Percentiles rank a stretch among this genome's conserved stretches.
phyloP scores from a whole-genome alignment of 2,329 filamentous ascomycete genomes.

The Xylariaceae sp. region DNA sequence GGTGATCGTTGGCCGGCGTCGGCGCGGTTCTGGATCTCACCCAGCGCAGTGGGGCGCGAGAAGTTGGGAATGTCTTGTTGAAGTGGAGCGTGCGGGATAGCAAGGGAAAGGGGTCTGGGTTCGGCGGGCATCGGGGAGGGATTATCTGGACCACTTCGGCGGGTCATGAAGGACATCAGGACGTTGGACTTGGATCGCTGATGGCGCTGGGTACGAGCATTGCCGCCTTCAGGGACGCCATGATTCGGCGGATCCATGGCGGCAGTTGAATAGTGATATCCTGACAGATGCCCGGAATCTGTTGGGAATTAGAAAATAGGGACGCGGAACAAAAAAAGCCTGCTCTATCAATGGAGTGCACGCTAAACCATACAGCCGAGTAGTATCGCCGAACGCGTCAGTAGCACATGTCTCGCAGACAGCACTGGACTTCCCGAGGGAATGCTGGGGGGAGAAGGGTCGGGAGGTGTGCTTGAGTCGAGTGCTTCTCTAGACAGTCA shows the following conservation, averaged over 20 bases:
- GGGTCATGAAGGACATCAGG: conserved; percentile 46
- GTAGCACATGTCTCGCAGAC: conserved; percentile 19
- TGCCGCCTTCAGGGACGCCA: conserved; percentile 16
- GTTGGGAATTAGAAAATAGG: conserved; percentile 11
- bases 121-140: conserved; percentile 31
- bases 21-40: conserved; percentile 52
- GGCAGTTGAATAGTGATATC: neutral
- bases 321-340: conserved; percentile 22
- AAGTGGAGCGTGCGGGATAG: conserved; percentile 22
- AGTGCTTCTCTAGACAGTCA: conserved; percentile 10
- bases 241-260: conserved; percentile 29
- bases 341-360: conserved; percentile 18
- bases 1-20: conserved; percentile 27
- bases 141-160: conserved; percentile 44
- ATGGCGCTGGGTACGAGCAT: conserved; percentile 26
- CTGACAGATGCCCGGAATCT: conserved; percentile 8
- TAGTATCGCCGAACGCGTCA: conserved; percentile 17
- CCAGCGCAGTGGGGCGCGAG: conserved; percentile 43
- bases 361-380: conserved; percentile 20
- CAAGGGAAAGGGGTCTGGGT: conserved; percentile 22
- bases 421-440: conserved; percentile 11
- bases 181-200: conserved; percentile 46
- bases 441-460: neutral
- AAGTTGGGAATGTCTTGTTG: conserved; percentile 34
- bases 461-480: conserved; percentile 4